Percentiles rank a stretch among this genome's conserved stretches.
Conservation (phyloP, 202 grass and related monocot species). For the Panicum virgatum region DNA sequence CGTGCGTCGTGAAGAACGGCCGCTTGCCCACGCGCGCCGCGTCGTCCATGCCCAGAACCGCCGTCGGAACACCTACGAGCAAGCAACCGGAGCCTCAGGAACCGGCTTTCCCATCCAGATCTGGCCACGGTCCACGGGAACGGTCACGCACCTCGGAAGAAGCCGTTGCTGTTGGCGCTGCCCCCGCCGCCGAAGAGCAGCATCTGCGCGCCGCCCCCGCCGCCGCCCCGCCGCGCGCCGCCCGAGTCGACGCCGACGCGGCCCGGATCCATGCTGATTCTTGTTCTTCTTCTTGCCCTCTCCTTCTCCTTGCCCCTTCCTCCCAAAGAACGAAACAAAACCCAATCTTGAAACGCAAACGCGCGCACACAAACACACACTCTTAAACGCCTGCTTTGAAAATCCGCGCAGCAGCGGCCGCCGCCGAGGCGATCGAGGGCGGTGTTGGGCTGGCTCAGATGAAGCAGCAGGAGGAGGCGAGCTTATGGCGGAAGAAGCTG, state of each 20-base stretch:
- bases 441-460: conserved; percentile 36
- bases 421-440: conserved; percentile 30
- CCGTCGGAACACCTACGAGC: conserved; percentile 45
- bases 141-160: conserved; percentile 63
- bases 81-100: not conserved
- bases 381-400: conserved; percentile 22
- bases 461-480: conserved; percentile 50
- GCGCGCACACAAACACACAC: not conserved
- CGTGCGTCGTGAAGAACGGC: conserved; percentile 85
- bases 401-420: conserved; percentile 9
- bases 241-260: conserved; percentile 61
- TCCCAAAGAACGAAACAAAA: conserved; percentile 38
- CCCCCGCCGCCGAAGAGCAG: conserved; percentile 65
- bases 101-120: conserved; percentile 23
- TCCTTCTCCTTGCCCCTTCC: not conserved
- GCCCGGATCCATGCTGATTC: conserved; percentile 58
- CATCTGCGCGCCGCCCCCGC: conserved; percentile 55
- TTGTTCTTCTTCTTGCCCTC: conserved; percentile 2
- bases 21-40: conserved; percentile 50
- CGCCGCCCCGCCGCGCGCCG: conserved; percentile 23
- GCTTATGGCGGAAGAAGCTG: conserved; percentile 98
- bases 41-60: conserved; percentile 56
- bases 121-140: not conserved
- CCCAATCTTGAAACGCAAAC: conserved; percentile 30
- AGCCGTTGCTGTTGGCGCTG: conserved; percentile 48